A percentile compares a stretch with the other conserved stretches of the same genome.
These are phyloP conservation scores for Trifolium pratense DNA, from an alignment of 306 rosid species.

Conservation along the genomic window DNA sequence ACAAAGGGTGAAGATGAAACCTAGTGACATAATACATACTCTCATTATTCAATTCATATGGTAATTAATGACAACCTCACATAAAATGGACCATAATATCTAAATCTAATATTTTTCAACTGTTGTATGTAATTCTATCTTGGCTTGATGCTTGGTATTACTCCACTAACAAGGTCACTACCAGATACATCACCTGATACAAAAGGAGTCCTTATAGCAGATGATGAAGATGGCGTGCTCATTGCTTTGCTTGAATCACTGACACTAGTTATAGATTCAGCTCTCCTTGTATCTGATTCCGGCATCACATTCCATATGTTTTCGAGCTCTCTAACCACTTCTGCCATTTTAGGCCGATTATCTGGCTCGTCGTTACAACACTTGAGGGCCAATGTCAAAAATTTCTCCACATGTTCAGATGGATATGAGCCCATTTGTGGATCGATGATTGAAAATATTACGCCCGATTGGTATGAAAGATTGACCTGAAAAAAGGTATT, in stretches of 20 bases:
- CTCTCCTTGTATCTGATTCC: slow-evolving; percentile 50
- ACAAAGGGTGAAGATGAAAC: slow-evolving; percentile 32
- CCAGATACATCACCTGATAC: slow-evolving; percentile 73
- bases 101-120: slow-evolving; percentile 12
- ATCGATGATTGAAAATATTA: slow-evolving; percentile 72
- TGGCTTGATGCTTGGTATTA: slow-evolving; percentile 76
- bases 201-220: slow-evolving; percentile 57
- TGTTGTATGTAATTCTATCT: slow-evolving; percentile 55
- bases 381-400: slow-evolving; percentile 69
- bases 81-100: not conserved
- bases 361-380: slow-evolving; percentile 79
- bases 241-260: slow-evolving; percentile 50
- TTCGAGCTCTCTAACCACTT: slow-evolving; percentile 85
- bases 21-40: not conserved
- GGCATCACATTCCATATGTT: slow-evolving; percentile 72
- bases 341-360: slow-evolving; percentile 78
- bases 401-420: slow-evolving; percentile 70
- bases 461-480: slow-evolving; percentile 66
- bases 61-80: not conserved
- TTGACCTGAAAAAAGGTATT: slow-evolving; percentile 56
- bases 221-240: slow-evolving; percentile 60
- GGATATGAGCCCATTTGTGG: slow-evolving; percentile 81
- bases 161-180: slow-evolving; percentile 85
- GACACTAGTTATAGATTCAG: slow-evolving; percentile 36
- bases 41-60: slow-evolving; percentile 33